A percentile compares a stretch with the other conserved stretches of the same genome.
phyloP scores from a whole-genome alignment of 2,329 filamentous ascomycete species.

The Neofusicoccum umdonicola region DNA sequence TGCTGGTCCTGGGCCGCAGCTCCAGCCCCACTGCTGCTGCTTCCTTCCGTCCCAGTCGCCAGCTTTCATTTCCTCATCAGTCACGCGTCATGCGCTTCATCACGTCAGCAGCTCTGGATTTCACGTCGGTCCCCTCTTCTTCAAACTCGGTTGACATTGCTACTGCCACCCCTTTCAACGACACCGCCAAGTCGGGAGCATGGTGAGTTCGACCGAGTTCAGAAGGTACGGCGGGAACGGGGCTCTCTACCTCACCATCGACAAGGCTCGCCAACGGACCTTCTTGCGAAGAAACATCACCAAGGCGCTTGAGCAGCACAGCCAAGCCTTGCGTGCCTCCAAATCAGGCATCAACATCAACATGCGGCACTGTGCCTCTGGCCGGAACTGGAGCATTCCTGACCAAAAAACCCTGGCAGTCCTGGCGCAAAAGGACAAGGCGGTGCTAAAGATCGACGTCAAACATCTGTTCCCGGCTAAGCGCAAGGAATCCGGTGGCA shows the following conservation, averaged over 20 bases:
- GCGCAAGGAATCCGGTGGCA: neutral
- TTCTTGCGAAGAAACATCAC: slow-evolving; percentile 30
- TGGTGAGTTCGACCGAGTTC: slow-evolving; percentile 23
- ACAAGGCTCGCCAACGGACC: slow-evolving; percentile 22
- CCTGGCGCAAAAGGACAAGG: slow-evolving; percentile 13
- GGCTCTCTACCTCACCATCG: slow-evolving; percentile 28
- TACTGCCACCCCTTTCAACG: neutral
- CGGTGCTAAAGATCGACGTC: slow-evolving; percentile 22
- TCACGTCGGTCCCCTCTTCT: neutral
- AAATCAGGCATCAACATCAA: neutral
- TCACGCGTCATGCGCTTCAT: slow-evolving; percentile 15
- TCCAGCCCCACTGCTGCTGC: neutral
- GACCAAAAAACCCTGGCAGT: slow-evolving; percentile 28
- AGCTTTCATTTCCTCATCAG: neutral
- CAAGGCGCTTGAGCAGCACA: slow-evolving; percentile 23
- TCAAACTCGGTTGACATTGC: neutral
- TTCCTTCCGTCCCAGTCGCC: neutral
- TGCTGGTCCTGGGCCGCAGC: neutral
- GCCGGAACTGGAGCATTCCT: slow-evolving; percentile 27
- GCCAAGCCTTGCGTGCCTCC: slow-evolving; percentile 17
- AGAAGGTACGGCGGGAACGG: slow-evolving; percentile 26
- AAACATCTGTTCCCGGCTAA: neutral
- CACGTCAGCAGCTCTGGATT: neutral
- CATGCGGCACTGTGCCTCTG: neutral
- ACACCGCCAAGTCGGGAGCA: slow-evolving; percentile 21